These are phyloP conservation scores for Kwoniella heveanensis DNA, from an alignment of 768 basidiomycete genomes.

Conservation along the genomic window DNA sequence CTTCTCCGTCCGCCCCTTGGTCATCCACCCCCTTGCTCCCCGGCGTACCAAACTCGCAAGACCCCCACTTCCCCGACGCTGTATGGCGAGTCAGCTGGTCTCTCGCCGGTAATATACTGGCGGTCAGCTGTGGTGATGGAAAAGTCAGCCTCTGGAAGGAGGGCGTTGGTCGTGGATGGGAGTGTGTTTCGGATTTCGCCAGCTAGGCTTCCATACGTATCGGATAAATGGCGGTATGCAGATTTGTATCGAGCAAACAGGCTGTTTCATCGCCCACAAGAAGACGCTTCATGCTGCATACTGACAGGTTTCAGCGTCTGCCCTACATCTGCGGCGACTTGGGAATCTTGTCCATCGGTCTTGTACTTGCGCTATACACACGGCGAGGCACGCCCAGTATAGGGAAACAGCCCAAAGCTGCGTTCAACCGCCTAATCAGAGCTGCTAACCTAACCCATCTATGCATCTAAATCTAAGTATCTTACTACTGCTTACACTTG, in stretches of 20 bases:
- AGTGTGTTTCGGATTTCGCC: conserved; percentile 93
- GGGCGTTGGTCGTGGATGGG: conserved; percentile 90
- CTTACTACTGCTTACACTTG: too few relatives aligned
- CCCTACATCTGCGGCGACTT: too few relatives aligned
- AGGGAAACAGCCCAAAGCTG: too few relatives aligned
- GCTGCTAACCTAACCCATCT: neutral
- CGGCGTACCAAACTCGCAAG: conserved; percentile 58
- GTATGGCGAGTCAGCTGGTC: conserved; percentile 99
- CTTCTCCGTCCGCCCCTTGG: conserved; percentile 51
- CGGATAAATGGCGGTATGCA: neutral
- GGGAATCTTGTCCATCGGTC: too few relatives aligned
- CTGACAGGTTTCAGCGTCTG: neutral
- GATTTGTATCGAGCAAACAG: neutral
- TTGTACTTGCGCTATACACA: too few relatives aligned
- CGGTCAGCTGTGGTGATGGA: conserved; percentile 95
- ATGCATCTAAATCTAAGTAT: too few relatives aligned
- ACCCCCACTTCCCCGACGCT: conserved; percentile 90
- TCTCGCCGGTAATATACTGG: conserved; percentile 89
- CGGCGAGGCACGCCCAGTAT: too few relatives aligned
- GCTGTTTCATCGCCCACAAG: neutral
- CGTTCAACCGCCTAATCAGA: too few relatives aligned
- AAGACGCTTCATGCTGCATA: neutral
- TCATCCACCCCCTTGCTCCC: conserved; percentile 53
- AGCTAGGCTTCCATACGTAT: conserved; percentile 61
- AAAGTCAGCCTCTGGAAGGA: conserved; percentile 99